Evolutionary conservation across 106 monocot species (phyloP), one percentile per base, ranked within the genome.

Genomic region (Narthecium ossifragum): DNA sequence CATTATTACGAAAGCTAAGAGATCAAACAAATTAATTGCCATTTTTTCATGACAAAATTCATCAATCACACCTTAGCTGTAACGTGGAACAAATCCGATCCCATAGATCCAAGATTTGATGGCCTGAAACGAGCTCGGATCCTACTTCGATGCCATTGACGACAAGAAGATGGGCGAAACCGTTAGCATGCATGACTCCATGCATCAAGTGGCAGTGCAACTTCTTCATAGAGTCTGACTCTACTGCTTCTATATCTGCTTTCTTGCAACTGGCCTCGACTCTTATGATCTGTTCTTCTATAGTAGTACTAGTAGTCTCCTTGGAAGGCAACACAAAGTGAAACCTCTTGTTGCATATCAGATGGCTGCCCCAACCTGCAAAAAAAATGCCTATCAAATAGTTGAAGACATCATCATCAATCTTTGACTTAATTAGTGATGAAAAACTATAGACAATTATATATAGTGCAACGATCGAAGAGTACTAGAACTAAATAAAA

Each of bases 311-410:
- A 4, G 57, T 33, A 24, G 5, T 23, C 34, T 73, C 76, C 24
- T 65, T 80, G 9, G 66, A 71, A 12, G 86, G 83, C 21, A 90
- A 46, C 43, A 94, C 63, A 15, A 94, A 82, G 61, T 94, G 94
- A 62, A 67, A 86, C 51, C 85, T 82, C 67, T 78, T 80, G 61
- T 53, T 81, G 69, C 86, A 86, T 14, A 90, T 87, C 68, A 90
- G 69, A 46, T 90, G 86, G 23, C 73, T 63, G 11, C 86, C 90
- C 96, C 90, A 96, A 41, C 96, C 96, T 96, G 53, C 37, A 58
- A 26, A 62, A 31, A 40, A 3, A 10, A 23, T 4, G 25, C 20
- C 27, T 13, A 33, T 23, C 24, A 15, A 31, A 21, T 8, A 53
- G 1, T 6, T 1, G 29, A 33, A 33, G 31, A 48, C 17, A 10